phyloP scores from a whole-genome alignment of 23 red algal species.

The Gracilariopsis chorda region DNA sequence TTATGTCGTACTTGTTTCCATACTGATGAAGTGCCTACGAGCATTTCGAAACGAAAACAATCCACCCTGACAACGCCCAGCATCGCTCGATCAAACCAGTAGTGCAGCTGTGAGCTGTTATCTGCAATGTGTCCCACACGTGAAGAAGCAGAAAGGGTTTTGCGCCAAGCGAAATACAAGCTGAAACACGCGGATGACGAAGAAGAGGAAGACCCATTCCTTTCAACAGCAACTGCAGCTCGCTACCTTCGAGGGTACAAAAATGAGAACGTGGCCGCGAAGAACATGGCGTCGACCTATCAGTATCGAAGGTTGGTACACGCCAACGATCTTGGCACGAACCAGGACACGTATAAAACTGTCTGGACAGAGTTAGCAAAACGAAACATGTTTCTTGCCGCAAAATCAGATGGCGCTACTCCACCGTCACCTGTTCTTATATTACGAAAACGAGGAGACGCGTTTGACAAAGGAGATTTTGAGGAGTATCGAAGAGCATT shows the following conservation, averaged over 20 bases:
- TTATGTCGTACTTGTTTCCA: no score
- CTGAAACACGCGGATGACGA: not conserved
- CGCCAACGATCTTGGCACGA: conserved; percentile 32
- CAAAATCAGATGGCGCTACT: conserved; percentile 2
- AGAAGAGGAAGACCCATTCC: not conserved
- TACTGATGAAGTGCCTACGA: no score
- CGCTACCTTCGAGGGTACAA: conserved; percentile 44
- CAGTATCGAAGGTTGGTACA: conserved; percentile 24
- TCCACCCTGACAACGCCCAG: no score
- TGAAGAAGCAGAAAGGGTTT: not conserved
- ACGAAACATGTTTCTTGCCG: conserved; percentile 42
- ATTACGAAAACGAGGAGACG: conserved; percentile 28
- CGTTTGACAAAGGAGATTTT: conserved; percentile 35
- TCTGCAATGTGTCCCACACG: not conserved
- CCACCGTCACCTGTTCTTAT: conserved; percentile 40
- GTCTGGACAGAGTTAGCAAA: conserved; percentile 34
- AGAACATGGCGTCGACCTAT: conserved; percentile 48
- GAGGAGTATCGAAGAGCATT: conserved; percentile 46
- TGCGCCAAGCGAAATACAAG: not conserved
- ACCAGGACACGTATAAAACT: conserved; percentile 14
- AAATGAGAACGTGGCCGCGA: not conserved
- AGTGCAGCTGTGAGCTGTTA: no score
- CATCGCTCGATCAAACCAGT: no score
- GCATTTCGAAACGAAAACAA: no score
- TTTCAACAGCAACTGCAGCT: conserved; percentile 22